Conservation (phyloP, 805 yeast species). For the Cyberlindnera americana region DNA sequence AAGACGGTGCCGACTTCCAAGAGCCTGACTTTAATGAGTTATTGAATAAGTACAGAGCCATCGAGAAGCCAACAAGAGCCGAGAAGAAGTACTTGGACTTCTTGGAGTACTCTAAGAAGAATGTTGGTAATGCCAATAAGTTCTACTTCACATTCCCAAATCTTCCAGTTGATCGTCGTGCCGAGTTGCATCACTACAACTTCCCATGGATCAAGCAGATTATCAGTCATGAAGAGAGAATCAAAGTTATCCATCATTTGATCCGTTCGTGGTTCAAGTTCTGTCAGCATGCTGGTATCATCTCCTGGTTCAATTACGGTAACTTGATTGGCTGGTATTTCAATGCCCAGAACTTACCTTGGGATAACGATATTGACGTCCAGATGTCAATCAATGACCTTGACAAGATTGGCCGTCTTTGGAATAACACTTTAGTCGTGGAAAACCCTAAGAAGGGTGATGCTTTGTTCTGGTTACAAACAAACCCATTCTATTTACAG, state of each 20-base stretch:
- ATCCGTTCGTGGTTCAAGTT: constrained; percentile 53
- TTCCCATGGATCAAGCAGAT: constrained; percentile 32
- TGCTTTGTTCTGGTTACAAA: constrained; percentile 33
- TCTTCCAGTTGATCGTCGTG: constrained; percentile 22
- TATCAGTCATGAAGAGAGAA: constrained; percentile 29
- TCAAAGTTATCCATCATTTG: constrained; percentile 41
- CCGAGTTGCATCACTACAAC: constrained; percentile 31
- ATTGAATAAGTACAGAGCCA: constrained; percentile 10
- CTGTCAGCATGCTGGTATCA: constrained; percentile 35
- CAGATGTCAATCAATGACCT: constrained; percentile 49
- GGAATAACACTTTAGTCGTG: constrained; percentile 47
- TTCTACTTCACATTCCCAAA: constrained; percentile 30
- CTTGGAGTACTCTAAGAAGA: constrained; percentile 24
- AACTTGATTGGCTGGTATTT: constrained; percentile 59
- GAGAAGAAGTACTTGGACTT: constrained; percentile 27
- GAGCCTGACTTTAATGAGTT: constrained; percentile 19
- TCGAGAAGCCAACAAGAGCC: constrained; percentile 16
- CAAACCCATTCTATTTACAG: constrained; percentile 33
- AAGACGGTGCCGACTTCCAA: constrained; percentile 17
- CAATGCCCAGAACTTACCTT: constrained; percentile 54
- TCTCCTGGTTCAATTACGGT: constrained; percentile 67
- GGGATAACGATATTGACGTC: constrained; percentile 64
- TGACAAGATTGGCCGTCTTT: constrained; percentile 39
- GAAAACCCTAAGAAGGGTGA: constrained; percentile 36
- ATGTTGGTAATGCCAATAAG: constrained; percentile 22